These are phyloP conservation scores for Funneliformis geosporum DNA, from an alignment of 192 early-diverging fungal genomes.

Conservation along the genomic window DNA sequence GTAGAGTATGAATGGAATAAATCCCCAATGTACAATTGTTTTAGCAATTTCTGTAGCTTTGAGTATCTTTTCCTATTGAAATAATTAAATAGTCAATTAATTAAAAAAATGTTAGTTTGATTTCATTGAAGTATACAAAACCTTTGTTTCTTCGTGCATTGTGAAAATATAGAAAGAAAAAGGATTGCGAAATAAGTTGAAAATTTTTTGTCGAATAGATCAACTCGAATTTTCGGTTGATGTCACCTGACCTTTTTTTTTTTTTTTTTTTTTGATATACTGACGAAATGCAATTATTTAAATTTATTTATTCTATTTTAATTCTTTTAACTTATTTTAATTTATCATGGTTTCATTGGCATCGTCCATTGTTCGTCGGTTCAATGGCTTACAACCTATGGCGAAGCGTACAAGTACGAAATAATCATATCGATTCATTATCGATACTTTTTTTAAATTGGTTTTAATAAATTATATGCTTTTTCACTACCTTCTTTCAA, in stretches of 20 bases:
- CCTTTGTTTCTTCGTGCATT: conserved; percentile 33
- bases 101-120: background rate
- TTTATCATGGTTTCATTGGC: background rate
- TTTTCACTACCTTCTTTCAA: too few species aligned
- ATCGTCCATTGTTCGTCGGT: background rate
- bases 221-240: too few species aligned
- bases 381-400: background rate
- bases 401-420: background rate
- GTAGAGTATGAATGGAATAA: conserved; percentile 63
- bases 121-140: background rate
- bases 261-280: too few species aligned
- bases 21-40: conserved; percentile 61
- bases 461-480: background rate
- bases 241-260: too few species aligned
- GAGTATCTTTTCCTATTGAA: conserved; percentile 48
- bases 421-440: background rate
- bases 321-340: background rate
- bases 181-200: background rate
- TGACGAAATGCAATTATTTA: background rate
- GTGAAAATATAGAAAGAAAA: background rate
- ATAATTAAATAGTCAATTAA: background rate
- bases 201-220: too few species aligned
- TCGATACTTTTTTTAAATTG: background rate
- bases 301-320: background rate
- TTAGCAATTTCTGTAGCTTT: conserved; percentile 57